Evolutionary conservation across 805 yeast genomes (phyloP), one percentile per base, ranked within the genome.

Genomic region (Wickerhamomyces silvicola): DNA sequence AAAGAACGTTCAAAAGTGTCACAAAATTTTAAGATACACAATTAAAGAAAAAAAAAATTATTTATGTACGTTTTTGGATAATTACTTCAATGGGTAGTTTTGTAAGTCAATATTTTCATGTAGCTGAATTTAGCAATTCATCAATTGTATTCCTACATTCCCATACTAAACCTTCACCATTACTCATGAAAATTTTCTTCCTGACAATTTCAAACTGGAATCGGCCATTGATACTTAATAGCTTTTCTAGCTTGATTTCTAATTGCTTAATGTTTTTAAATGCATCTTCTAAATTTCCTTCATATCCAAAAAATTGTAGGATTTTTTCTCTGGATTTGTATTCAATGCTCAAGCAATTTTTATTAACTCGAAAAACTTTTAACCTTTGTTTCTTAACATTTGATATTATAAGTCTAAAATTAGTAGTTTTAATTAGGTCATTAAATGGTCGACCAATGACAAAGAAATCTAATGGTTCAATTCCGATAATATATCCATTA

Each of bases 381-480:
- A 24, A 7, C 11, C 24, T 20, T 2, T 16, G 10, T 10, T 24
- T 25, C 5, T n/a, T 26, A 4, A 39, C 11, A 29, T 45, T 43
- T 7, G 50, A 39, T n/a, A 45, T 36, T 1, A 39, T 16, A 9
- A 45, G 12, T 21, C 38, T 35, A 25, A 45, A 43, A 22, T 34
- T 42, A 3, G 38, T 38, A 4, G 35, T 23, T 8, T 22, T 32
- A 3, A 33, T 22, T 10, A 33, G 15, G 4, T 34, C 33, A 3
- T 39, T 21, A 18, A 30, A 45, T n/a, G 48, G 24, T 12, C 25
- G 35, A 3, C 46, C 48, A 31, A 45, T 22, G 1, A 39, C 22
- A 18, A 24, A 11, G 9, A 39, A 26, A 17, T 35, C 26, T 1
- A 11, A 12, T 11, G 48, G 50, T 4, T 37, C 37, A 10, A 38